Conservation (phyloP, 371 early-diverging fungal genomes). For the Apophysomyces elegans region DNA sequence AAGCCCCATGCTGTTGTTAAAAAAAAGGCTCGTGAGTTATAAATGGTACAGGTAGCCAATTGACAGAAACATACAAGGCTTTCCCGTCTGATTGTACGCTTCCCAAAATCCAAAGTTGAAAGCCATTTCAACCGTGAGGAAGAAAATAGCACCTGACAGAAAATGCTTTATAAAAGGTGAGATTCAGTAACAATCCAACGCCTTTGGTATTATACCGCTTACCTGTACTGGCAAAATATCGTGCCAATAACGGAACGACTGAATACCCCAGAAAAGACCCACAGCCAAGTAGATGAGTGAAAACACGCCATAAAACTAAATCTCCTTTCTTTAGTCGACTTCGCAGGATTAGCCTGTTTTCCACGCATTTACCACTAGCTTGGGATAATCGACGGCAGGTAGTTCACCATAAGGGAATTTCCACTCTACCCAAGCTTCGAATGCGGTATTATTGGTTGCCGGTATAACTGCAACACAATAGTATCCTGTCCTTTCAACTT, state of each 20-base stretch:
- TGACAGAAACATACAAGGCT: conserved; percentile 47
- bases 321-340: background rate
- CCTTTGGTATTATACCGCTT: background rate
- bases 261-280: conserved; percentile 75
- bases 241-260: conserved; percentile 79
- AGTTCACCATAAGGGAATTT: conserved; percentile 82
- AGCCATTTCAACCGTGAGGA: conserved; percentile 89
- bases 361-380: conserved; percentile 71
- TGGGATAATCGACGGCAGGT: conserved; percentile 87
- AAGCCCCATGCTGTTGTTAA: conserved; percentile 54
- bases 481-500: conserved; percentile 68
- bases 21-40: background rate
- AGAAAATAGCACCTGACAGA: conserved; percentile 81
- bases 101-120: conserved; percentile 89
- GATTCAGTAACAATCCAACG: background rate
- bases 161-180: conserved; percentile 60
- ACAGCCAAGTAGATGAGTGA: conserved; percentile 75
- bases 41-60: background rate
- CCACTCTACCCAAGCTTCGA: conserved; percentile 70
- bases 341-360: conserved; percentile 26
- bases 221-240: conserved; percentile 88
- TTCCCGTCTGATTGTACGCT: conserved; percentile 73
- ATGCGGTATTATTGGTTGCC: conserved; percentile 32
- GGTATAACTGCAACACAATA: conserved; percentile 68
- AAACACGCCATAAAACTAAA: conserved; percentile 70